These are phyloP conservation scores for Pseudopithomyces maydicus DNA, from an alignment of 2,329 filamentous ascomycete genomes.

Conservation along the genomic window DNA sequence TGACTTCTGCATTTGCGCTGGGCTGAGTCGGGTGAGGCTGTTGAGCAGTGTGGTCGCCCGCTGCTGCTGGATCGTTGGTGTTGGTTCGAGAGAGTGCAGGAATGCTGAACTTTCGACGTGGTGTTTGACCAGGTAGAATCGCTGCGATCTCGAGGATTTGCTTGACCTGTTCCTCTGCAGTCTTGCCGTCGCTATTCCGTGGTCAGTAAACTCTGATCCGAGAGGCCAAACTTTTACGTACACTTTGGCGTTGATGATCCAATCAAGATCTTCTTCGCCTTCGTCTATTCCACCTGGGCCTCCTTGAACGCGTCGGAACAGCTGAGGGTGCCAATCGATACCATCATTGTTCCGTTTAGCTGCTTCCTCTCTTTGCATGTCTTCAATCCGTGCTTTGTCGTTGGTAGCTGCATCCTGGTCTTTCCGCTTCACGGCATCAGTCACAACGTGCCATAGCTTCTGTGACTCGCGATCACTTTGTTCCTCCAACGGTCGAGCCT, in stretches of 20 bases:
- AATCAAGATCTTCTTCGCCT: conserved; percentile 88
- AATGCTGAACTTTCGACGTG: conserved; percentile 58
- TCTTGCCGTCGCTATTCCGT: conserved; percentile 57
- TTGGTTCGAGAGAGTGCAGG: conserved; percentile 58
- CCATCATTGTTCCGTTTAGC: conserved; percentile 77
- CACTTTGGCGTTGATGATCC: conserved; percentile 90
- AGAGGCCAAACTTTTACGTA: conserved; percentile 50
- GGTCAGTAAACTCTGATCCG: conserved; percentile 9
- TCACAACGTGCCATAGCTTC: conserved; percentile 81
- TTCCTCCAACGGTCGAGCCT: conserved; percentile 77
- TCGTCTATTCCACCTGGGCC: conserved; percentile 74
- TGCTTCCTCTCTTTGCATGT: conserved; percentile 87
- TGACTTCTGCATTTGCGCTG: conserved; percentile 6
- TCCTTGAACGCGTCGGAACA: conserved; percentile 78
- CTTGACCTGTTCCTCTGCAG: conserved; percentile 72
- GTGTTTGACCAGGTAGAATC: conserved; percentile 77
- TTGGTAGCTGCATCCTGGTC: conserved; percentile 91
- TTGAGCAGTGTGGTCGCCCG: background rate
- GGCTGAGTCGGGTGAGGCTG: conserved; percentile 10
- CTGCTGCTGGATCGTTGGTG: conserved; percentile 19
- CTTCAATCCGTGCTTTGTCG: conserved; percentile 96
- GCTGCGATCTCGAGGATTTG: conserved; percentile 88
- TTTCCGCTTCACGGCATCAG: conserved; percentile 77
- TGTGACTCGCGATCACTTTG: conserved; percentile 92
- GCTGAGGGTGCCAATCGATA: conserved; percentile 83